These are phyloP conservation scores for Phytophthora chlamydospora DNA, from an alignment of 352 stramenopile species.

Conservation along the genomic window DNA sequence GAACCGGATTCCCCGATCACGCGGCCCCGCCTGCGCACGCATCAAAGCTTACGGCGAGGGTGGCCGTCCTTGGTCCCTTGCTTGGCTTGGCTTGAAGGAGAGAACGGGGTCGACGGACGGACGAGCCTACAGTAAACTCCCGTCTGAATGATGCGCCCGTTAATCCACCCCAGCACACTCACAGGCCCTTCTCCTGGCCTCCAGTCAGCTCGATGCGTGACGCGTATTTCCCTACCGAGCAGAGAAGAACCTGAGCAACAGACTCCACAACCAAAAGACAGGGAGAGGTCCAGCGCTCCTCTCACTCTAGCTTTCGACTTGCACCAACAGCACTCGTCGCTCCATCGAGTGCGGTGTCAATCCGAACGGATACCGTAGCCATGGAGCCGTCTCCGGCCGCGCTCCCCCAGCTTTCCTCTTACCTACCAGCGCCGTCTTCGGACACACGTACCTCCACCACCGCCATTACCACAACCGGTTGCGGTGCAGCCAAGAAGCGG, in stretches of 20 bases:
- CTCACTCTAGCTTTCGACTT: slow-evolving; percentile 22
- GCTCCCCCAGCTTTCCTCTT: slow-evolving; percentile 33
- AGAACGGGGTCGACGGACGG: slow-evolving; percentile 1
- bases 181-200: slow-evolving; percentile 22
- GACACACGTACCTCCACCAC: slow-evolving; percentile 13
- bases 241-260: slow-evolving; percentile 16
- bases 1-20: slow-evolving; percentile 20
- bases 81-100: background rate
- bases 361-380: background rate
- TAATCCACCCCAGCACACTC: slow-evolving; percentile 25
- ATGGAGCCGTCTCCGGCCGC: slow-evolving; percentile 17
- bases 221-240: slow-evolving; percentile 12
- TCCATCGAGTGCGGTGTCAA: background rate
- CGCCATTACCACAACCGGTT: slow-evolving; percentile 14
- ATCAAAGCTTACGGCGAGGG: slow-evolving; percentile 27
- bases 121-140: slow-evolving; percentile 22
- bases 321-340: slow-evolving; percentile 8
- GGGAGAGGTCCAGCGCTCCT: slow-evolving; percentile 12
- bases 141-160: slow-evolving; percentile 8
- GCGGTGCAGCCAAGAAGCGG: slow-evolving; percentile 17
- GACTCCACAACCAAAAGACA: slow-evolving; percentile 5
- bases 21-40: slow-evolving; percentile 16
- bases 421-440: slow-evolving; percentile 21
- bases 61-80: no score
- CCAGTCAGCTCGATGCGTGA: slow-evolving; percentile 32